Base-by-base conservation (phyloP, 2,329 filamentous ascomycete genomes). In the Neoarthrinium moseri region DNA sequence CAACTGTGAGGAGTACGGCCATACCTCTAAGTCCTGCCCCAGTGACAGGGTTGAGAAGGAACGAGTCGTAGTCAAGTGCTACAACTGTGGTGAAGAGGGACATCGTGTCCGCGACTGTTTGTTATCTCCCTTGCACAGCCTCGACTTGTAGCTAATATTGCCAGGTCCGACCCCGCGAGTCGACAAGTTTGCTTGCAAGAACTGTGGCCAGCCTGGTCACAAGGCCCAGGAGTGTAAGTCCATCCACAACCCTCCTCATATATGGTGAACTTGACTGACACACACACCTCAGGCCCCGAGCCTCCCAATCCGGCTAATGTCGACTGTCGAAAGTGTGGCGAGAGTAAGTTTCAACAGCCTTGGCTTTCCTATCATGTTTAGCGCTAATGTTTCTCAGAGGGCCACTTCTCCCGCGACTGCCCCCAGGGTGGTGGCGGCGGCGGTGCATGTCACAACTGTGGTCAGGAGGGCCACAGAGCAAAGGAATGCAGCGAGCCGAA, bases 61-160 rank as follows among this genome's bases (percentile, higher is more conserved):
- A 32, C 57, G 64, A 12, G 56, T 72, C 29, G 66, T 69, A 17
- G 75, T 87, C 39, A 72, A 71, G 37, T 90, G 86, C 61, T 77
- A 71, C 67, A 85, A 89, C 67, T 89, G 86, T 53, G 68, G 75
- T 4, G 72, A 75, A 30, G 66, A 72, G 21, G 85, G 84, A 8
- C 86, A 89, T 56, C 83, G 85, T 47, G 67, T 84, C 42, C 81
- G 86, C 42, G 84, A 90, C 54, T 90, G 86, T 82, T 57, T 65
- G 77, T 67, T 44, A n/a, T 5, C 11, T 39, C 8, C 7, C 11
- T 27, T 29, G 43, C 21, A 13, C 18, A 4, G 8, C 12, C 18
- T 33, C 29, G 11, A 11, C n/a, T 12, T 22, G 18, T 12, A n/a
- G 11, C 24, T 20, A 29, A 29, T 18, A 20, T 18, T 12, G 5